Evolutionary conservation across 805 yeast species (phyloP), one percentile per base, ranked within the genome.

Genomic region (baker's yeast (Saccharomyces cerevisiae)): DNA sequence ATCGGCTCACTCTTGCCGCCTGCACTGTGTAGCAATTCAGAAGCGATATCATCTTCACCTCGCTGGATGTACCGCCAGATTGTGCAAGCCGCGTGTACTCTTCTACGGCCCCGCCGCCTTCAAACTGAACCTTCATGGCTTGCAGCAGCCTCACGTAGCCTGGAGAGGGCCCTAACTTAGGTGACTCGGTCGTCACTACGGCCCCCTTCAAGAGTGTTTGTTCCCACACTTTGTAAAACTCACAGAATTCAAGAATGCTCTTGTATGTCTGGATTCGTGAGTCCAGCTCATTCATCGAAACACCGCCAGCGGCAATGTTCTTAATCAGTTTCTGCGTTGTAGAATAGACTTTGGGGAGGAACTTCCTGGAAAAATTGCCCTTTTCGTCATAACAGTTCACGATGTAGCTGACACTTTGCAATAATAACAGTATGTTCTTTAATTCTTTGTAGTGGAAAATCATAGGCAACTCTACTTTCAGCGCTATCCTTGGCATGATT

Each of bases 381-480:
- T 58, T 61, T 30, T 59, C 58, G 53, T 69, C 72, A 47, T 66
- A 63, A 32, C 70, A 68, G 48, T 68, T 69, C 2, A 64, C 63
- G 36, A 69, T 50, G 50, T 63, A 69, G 54, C 70, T 66, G 8
- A 67, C 62, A 55, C 71, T 67, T 54, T 69, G 73, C 21, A 68
- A 55, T 8, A 69, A 54, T 6, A 68, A 48, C 17, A 69, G 49
- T 3, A 68, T 21, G 28, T 61, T 61, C 51, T 68, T 69, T 50
- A 66, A 49, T 51, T 67, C 66, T 41, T 59, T 59, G 36, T 66
- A 67, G 27, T 59, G 54, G 29, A 65, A 62, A 14, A 64, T 47
- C 2, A 54, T 51, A 0, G 65, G 60, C 10, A 60, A 49, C 14
- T 54, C 53, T 6, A 68, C 31, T 3, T 51, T 36, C n/a, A 68